Percentiles rank a stretch among this genome's conserved stretches.
These are phyloP conservation scores for Mortierella sp. DNA, from an alignment of 371 early-diverging fungal genomes.

Conservation along the genomic window DNA sequence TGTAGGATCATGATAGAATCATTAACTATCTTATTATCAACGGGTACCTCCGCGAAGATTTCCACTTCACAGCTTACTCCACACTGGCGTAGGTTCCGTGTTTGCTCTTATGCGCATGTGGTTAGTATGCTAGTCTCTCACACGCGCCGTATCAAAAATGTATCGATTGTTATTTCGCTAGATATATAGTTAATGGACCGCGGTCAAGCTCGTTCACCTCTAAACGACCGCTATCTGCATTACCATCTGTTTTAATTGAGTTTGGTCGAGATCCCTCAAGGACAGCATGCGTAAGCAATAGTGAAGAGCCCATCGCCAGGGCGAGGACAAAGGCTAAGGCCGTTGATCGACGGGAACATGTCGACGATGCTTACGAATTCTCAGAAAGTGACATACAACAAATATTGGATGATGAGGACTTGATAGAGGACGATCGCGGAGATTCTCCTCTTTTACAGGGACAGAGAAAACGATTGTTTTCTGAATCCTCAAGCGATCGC, in stretches of 20 bases:
- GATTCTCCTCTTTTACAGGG: neutral
- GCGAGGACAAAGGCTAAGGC: neutral
- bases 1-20: conserved; percentile 65
- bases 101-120: neutral
- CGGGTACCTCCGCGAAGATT: conserved; percentile 66
- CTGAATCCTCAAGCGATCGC: neutral
- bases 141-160: neutral
- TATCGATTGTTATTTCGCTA: neutral
- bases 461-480: neutral
- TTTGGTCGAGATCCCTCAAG: conserved; percentile 41
- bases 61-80: conserved; percentile 69
- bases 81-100: conserved; percentile 63
- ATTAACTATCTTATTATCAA: conserved; percentile 62
- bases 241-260: conserved; percentile 30
- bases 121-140: neutral
- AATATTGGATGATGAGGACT: conserved; percentile 7
- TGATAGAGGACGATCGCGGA: conserved; percentile 1
- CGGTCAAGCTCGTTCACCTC: conserved; percentile 20
- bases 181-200: conserved; percentile 48
- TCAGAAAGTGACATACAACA: conserved; percentile 8
- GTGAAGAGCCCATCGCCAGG: neutral
- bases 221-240: neutral
- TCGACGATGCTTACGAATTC: neutral
- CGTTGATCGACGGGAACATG: neutral
- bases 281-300: conserved; percentile 12